phyloP scores from a whole-genome alignment of 2,329 filamentous ascomycete species.

The Trichoderma sp. region DNA sequence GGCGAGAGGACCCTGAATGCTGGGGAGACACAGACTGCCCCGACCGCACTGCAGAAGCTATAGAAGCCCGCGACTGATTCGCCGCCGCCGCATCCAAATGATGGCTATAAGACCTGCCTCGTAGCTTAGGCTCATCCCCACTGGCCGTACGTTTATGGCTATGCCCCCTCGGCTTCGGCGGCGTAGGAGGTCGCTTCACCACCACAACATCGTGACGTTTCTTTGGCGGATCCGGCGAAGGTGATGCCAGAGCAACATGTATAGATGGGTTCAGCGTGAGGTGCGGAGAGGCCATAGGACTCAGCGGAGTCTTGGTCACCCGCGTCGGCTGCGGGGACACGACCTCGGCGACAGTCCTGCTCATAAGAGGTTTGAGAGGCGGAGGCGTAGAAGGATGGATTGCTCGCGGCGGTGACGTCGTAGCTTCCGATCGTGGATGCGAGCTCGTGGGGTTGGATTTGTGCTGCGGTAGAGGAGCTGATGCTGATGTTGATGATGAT shows the following conservation, averaged over 20 bases:
- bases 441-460: not conserved
- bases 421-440: not conserved
- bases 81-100: constrained; percentile 23
- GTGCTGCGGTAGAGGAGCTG: not conserved
- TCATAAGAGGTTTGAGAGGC: constrained; percentile 28
- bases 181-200: constrained; percentile 39
- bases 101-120: constrained; percentile 22
- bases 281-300: constrained; percentile 35
- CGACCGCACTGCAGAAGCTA: not conserved
- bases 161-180: constrained; percentile 39
- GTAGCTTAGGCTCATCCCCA: not conserved
- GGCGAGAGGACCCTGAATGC: constrained; percentile 19
- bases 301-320: constrained; percentile 35
- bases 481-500: constrained; percentile 10
- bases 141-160: constrained; percentile 27
- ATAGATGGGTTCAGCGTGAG: constrained; percentile 30
- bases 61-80: not conserved
- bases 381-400: constrained; percentile 28
- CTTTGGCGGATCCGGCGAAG: constrained; percentile 37
- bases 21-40: constrained; percentile 20
- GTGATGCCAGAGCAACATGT: constrained; percentile 29
- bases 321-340: constrained; percentile 41
- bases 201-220: constrained; percentile 28
- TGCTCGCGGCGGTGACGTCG: not conserved
- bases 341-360: constrained; percentile 32